Evolutionary conservation across 2,329 filamentous ascomycete genomes (phyloP).

Genomic region (Aspergillus awamori): DNA sequence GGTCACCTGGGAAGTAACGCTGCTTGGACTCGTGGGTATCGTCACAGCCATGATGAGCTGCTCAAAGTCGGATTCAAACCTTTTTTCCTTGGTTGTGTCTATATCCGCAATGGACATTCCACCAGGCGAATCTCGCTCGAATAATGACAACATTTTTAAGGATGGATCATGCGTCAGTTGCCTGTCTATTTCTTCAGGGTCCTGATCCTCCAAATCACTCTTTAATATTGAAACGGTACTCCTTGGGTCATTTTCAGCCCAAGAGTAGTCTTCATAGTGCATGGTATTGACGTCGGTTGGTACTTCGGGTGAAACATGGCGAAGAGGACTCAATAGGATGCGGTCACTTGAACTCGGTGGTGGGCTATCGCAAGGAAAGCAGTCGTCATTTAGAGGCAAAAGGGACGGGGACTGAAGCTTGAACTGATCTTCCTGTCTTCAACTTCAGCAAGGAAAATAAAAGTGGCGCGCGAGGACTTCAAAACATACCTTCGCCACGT

Average conservation of each 20-base stretch:
- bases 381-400: neutral
- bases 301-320: too few relatives aligned
- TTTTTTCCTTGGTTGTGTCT: neutral
- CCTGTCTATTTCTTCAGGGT: too few relatives aligned
- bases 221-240: neutral
- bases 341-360: neutral
- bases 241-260: too few relatives aligned
- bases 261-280: too few relatives aligned
- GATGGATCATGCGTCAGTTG: neutral
- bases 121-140: neutral
- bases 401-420: neutral
- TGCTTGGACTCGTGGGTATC: neutral
- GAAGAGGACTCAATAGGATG: neutral
- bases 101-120: neutral
- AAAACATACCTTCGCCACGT: neutral
- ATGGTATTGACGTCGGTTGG: neutral
- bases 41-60: neutral
- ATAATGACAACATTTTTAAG: too few relatives aligned
- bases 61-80: neutral
- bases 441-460: neutral
- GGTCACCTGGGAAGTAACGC: neutral
- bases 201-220: neutral
- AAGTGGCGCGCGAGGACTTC: neutral
- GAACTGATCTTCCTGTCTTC: neutral
- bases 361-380: neutral